Conservation (phyloP, 805 yeast genomes). For the Kuraishia ogatae region DNA sequence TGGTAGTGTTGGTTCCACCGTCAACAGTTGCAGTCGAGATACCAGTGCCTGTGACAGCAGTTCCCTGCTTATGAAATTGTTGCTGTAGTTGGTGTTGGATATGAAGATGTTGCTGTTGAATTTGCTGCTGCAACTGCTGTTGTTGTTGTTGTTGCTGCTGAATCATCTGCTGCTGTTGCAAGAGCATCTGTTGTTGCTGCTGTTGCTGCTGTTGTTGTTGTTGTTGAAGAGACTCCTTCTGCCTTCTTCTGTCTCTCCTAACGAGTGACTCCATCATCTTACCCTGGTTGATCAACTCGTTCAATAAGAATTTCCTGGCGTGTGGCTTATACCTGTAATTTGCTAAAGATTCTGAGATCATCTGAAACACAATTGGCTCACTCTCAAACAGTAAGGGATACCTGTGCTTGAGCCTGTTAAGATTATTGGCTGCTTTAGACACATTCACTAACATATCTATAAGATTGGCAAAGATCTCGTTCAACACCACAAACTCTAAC, state of each 20-base stretch:
- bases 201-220: background rate
- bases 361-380: constrained; percentile 41
- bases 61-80: background rate
- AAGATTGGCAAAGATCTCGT: constrained; percentile 20
- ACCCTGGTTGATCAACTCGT: constrained; percentile 52
- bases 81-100: background rate
- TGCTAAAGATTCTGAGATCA: constrained; percentile 41
- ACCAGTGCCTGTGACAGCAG: background rate
- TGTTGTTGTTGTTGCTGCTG: background rate
- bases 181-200: background rate
- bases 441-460: constrained; percentile 17
- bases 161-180: background rate
- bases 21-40: background rate
- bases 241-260: constrained; percentile 30
- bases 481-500: constrained; percentile 12
- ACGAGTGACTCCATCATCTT: constrained; percentile 43
- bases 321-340: constrained; percentile 53
- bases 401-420: constrained; percentile 42
- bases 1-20: background rate
- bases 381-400: constrained; percentile 47
- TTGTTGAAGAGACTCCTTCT: constrained; percentile 6
- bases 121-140: background rate
- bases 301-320: constrained; percentile 48
- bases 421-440: constrained; percentile 19
- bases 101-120: background rate